phyloP scores from a whole-genome alignment of 345 rosid genomes.

The Aethionema arabicum region DNA sequence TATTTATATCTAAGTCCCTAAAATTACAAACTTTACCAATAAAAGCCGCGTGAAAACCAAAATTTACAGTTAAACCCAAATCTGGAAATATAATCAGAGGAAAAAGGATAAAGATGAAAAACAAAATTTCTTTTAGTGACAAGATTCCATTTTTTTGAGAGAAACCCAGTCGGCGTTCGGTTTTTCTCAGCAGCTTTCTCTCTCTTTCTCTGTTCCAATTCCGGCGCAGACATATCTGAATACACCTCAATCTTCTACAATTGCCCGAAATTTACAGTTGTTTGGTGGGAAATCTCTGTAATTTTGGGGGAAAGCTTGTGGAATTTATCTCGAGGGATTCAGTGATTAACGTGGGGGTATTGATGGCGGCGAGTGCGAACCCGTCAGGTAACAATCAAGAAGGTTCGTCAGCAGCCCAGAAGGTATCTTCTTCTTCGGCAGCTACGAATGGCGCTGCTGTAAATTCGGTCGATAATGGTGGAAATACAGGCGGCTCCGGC shows the following conservation, averaged over 20 bases:
- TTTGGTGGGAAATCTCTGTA: constrained; percentile 2
- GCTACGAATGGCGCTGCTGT: constrained; percentile 44
- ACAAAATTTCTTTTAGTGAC: neutral
- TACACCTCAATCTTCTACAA: neutral
- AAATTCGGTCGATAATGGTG: constrained; percentile 47
- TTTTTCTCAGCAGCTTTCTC: constrained; percentile 17
- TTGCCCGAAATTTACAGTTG: neutral
- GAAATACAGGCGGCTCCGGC: constrained; percentile 25
- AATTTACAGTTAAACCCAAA: constrained; percentile 1
- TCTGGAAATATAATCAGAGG: constrained; percentile 20
- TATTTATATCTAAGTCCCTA: constrained; percentile 31
- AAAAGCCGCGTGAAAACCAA: constrained; percentile 5
- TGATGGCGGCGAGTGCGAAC: constrained; percentile 73
- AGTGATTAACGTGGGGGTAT: neutral
- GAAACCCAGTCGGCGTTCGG: constrained; percentile 34
- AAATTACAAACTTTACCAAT: neutral
- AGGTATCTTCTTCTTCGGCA: constrained; percentile 39
- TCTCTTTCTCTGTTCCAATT: constrained; percentile 21
- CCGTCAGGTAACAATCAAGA: constrained; percentile 55
- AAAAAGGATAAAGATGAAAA: constrained; percentile 30
- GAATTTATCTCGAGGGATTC: neutral
- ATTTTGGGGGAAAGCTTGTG: neutral
- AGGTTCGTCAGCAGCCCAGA: constrained; percentile 43
- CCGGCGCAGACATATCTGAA: constrained; percentile 26
- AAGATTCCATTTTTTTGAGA: constrained; percentile 36